Percentiles rank a stretch among this genome's conserved stretches.
These are phyloP conservation scores for Aleurites moluccanus DNA, from an alignment of 441 rosid genomes.

Conservation along the genomic window DNA sequence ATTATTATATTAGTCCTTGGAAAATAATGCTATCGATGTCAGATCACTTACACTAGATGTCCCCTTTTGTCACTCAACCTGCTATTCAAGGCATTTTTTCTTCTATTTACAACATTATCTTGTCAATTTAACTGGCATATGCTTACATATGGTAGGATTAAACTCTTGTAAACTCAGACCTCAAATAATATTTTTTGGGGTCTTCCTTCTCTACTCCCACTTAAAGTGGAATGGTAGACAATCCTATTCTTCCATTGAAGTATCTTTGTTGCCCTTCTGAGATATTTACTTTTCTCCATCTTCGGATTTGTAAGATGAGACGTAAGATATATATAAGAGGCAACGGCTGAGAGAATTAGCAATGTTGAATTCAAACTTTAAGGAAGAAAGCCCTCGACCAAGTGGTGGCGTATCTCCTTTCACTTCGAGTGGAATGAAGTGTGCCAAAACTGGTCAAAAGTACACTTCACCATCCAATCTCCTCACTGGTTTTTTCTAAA, in stretches of 20 bases:
- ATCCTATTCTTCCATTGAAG: no score
- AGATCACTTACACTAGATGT: background rate
- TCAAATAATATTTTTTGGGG: no score
- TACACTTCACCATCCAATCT: conserved; percentile 14
- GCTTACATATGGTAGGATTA: no score
- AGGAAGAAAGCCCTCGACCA: conserved; percentile 85
- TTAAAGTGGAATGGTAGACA: no score
- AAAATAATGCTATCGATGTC: background rate
- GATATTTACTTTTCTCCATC: background rate
- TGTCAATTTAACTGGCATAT: background rate
- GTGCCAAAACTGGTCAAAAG: conserved; percentile 83
- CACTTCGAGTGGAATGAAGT: conserved; percentile 80
- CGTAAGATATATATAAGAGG: conserved; percentile 76
- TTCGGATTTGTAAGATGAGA: conserved; percentile 56
- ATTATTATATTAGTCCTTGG: background rate
- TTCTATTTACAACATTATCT: background rate
- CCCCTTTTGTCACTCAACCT: background rate
- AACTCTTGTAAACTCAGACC: no score
- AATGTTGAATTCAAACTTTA: conserved; percentile 64
- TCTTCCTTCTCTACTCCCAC: no score
- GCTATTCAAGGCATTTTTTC: background rate
- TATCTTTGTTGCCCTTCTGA: no score
- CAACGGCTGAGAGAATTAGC: conserved; percentile 90
- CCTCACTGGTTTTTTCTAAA: conserved; percentile 9
- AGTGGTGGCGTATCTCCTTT: conserved; percentile 76